Evolutionary conservation across 371 early-diverging fungal genomes (phyloP), one percentile per base, ranked within the genome.

Genomic region (Mortierella sp.): DNA sequence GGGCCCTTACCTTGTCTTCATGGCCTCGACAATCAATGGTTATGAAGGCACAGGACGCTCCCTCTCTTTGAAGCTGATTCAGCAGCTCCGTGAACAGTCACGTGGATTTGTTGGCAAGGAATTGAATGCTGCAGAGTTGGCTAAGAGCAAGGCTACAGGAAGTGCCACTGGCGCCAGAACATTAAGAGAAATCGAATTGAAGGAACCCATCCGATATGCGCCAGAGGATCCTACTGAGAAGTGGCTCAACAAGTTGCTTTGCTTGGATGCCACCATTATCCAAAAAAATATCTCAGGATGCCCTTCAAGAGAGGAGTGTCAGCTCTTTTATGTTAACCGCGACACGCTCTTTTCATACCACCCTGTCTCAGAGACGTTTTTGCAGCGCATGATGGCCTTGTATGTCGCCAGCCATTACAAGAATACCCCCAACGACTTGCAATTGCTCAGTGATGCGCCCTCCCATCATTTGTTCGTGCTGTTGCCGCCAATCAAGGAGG

Each of bases 1-100:
- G 66, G 98, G 98, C 31, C 95, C 96, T 26, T 98, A 98, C 82
- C 89, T 98, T 15, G 96, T 98, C 17, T 97, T 99, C 71, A 96
- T 99, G 96, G 96, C 99, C 0, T 98, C 99, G 12, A 99, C 99
- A 37, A 96, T 98, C 76, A 97, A 97, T 81, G 99, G 99, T 60
- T 99, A 99, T 85, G 99, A 99, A 89, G 99, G 99, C 65, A 99
- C 99, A 1, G 99, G 99, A 40, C 92, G 99, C 59, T 96, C 99
- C 9, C 90, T 99, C 49, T 95, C 97, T 26, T 89, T 98, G 43
- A 99, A 99, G 85, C 89, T 99, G 68, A 90, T 97, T 73, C 90
- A 97, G 85, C 94, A 96, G 83, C 88, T 96, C 60, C 92, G 98
- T 69, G 96, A 98, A 81, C 94, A 98, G 84, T 91, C 93, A 19